phyloP scores from a whole-genome alignment of 495 filamentous ascomycete genomes.

The Podospora comata region DNA sequence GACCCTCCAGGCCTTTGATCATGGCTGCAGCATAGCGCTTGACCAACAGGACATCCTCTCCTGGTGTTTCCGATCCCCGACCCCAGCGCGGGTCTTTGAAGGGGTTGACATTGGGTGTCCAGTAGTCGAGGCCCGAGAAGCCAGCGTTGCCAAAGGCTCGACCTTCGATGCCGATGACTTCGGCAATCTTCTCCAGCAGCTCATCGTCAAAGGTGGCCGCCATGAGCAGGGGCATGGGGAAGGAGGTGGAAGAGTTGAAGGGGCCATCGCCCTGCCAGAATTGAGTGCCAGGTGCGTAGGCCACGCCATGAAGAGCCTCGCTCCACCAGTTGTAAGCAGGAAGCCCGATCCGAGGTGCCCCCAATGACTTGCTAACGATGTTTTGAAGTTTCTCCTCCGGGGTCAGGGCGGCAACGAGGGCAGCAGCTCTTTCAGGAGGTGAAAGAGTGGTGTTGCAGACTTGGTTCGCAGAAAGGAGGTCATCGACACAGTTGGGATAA shows the following conservation, averaged over 20 bases:
- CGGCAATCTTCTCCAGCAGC: slow-evolving; percentile 42
- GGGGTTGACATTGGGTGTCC: slow-evolving; percentile 68
- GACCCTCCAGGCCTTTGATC: slow-evolving; percentile 30
- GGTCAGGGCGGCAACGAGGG: slow-evolving; percentile 39
- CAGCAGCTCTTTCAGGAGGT: slow-evolving; percentile 44
- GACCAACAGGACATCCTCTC: slow-evolving; percentile 41
- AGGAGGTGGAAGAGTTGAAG: slow-evolving; percentile 47
- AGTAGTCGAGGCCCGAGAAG: slow-evolving; percentile 57
- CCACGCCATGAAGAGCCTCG: slow-evolving; percentile 52
- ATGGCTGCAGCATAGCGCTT: slow-evolving; percentile 40
- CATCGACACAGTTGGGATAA: slow-evolving; percentile 37
- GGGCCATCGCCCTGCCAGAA: slow-evolving; percentile 32
- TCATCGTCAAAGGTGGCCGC: slow-evolving; percentile 49
- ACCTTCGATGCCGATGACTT: slow-evolving; percentile 57
- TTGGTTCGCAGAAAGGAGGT: slow-evolving; percentile 37
- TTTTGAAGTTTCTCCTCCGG: slow-evolving; percentile 42
- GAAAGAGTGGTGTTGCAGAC: slow-evolving; percentile 49
- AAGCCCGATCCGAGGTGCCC: slow-evolving; percentile 42
- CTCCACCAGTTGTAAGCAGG: slow-evolving; percentile 52
- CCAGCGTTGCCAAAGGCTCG: slow-evolving; percentile 65
- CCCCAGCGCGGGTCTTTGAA: slow-evolving; percentile 54
- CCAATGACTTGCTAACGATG: slow-evolving; percentile 34
- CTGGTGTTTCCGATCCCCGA: slow-evolving; percentile 33
- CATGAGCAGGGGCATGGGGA: slow-evolving; percentile 45
- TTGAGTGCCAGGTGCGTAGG: slow-evolving; percentile 33